Evolutionary conservation across 176 grass and related monocot genomes (phyloP).

Genomic region (Musa schizocarpa): DNA sequence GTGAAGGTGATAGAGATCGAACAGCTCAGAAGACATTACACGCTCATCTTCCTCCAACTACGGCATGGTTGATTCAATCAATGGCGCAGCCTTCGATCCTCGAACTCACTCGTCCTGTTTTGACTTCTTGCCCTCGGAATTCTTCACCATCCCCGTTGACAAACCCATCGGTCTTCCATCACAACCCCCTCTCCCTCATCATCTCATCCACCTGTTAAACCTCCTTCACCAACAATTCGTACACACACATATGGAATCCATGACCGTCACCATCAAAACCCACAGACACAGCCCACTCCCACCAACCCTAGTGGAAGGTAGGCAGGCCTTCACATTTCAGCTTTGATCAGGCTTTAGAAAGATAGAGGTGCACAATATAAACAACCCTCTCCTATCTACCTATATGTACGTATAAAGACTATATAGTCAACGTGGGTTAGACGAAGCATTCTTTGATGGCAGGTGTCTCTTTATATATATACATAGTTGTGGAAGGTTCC

Average conservation of each 20-base stretch:
- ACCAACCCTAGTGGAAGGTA: constrained; percentile 1
- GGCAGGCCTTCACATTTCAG: not conserved
- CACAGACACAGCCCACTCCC: not conserved
- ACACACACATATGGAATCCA: not conserved
- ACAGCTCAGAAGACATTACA: too few species aligned
- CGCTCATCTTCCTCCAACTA: too few species aligned
- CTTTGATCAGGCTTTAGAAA: not conserved
- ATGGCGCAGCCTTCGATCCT: too few species aligned
- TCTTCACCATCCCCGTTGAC: too few species aligned
- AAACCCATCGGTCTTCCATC: too few species aligned
- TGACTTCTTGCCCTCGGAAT: too few species aligned
- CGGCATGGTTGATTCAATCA: too few species aligned
- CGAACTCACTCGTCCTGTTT: too few species aligned
- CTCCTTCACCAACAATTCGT: not conserved
- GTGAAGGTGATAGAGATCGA: too few species aligned
- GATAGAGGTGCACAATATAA: not conserved
- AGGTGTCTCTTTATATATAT: too few species aligned
- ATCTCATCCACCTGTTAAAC: not conserved
- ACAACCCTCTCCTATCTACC: too few species aligned
- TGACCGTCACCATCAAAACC: not conserved
- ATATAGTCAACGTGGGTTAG: not conserved
- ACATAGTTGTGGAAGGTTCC: not conserved
- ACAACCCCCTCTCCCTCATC: not conserved
- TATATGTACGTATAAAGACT: not conserved
- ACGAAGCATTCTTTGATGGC: not conserved